phyloP scores from a whole-genome alignment of 306 rosid genomes.

The Lablab purpureus region DNA sequence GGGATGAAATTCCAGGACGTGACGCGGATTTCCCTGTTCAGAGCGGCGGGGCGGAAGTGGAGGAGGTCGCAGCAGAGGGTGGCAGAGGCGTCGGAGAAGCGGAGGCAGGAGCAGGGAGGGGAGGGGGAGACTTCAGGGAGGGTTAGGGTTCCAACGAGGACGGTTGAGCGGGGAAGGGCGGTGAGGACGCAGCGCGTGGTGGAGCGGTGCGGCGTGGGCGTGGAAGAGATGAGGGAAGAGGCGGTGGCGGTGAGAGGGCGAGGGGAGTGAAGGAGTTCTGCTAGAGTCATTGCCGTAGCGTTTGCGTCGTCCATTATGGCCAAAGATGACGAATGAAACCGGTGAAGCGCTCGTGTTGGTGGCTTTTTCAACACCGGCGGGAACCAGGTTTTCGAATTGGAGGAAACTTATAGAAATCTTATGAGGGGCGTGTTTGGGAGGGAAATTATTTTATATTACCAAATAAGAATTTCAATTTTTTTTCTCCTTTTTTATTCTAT shows the following conservation, averaged over 20 bases:
- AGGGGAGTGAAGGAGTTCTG: slow-evolving; percentile 55
- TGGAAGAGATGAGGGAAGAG: slow-evolving; percentile 31
- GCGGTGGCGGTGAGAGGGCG: slow-evolving; percentile 67
- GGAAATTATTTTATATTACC: too few relatives aligned
- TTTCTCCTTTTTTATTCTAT: too few relatives aligned
- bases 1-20: slow-evolving; percentile 90
- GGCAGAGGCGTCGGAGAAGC: slow-evolving; percentile 71
- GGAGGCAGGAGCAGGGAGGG: slow-evolving; percentile 69
- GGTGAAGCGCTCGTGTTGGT: background rate
- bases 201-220: slow-evolving; percentile 25
- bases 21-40: slow-evolving; percentile 58
- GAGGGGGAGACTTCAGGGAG: slow-evolving; percentile 52
- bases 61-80: slow-evolving; percentile 84
- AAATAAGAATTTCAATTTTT: too few relatives aligned
- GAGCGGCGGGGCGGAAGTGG: slow-evolving; percentile 49
- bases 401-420: too few relatives aligned
- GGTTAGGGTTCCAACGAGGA: slow-evolving; percentile 65
- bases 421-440: too few relatives aligned
- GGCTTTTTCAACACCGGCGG: background rate
- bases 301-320: slow-evolving; percentile 53
- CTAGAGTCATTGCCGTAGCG: slow-evolving; percentile 36
- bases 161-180: slow-evolving; percentile 53
- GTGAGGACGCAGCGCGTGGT: slow-evolving; percentile 52
- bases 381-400: background rate
- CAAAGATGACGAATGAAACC: background rate